Evolutionary conservation across 768 basidiomycete genomes (phyloP).

Genomic region (Naganishia onofrii): DNA sequence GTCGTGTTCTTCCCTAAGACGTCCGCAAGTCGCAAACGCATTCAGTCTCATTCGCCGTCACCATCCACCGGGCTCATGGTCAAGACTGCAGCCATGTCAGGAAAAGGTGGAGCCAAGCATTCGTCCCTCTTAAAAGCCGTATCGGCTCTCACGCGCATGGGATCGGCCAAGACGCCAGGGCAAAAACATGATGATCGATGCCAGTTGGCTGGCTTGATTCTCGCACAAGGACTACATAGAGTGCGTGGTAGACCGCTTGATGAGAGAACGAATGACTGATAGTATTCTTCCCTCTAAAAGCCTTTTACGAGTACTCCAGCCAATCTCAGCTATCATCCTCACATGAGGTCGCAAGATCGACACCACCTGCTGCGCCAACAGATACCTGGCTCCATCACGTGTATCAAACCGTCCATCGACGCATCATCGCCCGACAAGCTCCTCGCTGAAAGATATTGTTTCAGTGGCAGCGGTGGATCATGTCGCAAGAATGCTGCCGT

Average conservation of each 20-base stretch:
- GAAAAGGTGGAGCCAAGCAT: slow-evolving; percentile 17
- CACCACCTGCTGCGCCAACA: slow-evolving; percentile 20
- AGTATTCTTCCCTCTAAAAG: neutral
- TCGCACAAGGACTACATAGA: slow-evolving; percentile 15
- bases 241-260: neutral
- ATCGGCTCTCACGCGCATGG: slow-evolving; percentile 41
- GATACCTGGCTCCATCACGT: slow-evolving; percentile 10
- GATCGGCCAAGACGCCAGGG: slow-evolving; percentile 30
- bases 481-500: neutral
- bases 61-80: slow-evolving; percentile 32
- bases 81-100: slow-evolving; percentile 13
- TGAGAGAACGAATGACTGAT: neutral
- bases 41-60: slow-evolving; percentile 40
- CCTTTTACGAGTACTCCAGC: slow-evolving; percentile 1
- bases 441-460: slow-evolving; percentile 18
- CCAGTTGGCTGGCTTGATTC: slow-evolving; percentile 25
- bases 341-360: slow-evolving; percentile 14
- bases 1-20: slow-evolving; percentile 70
- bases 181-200: slow-evolving; percentile 25
- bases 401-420: neutral
- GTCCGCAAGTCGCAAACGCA: slow-evolving; percentile 32
- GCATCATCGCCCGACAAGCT: slow-evolving; percentile 1
- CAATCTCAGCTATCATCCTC: neutral
- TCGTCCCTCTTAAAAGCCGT: slow-evolving; percentile 46
- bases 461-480: slow-evolving; percentile 1